Conservation (phyloP, 2,329 filamentous ascomycete genomes). For the Teratosphaeria epicoccoides region DNA sequence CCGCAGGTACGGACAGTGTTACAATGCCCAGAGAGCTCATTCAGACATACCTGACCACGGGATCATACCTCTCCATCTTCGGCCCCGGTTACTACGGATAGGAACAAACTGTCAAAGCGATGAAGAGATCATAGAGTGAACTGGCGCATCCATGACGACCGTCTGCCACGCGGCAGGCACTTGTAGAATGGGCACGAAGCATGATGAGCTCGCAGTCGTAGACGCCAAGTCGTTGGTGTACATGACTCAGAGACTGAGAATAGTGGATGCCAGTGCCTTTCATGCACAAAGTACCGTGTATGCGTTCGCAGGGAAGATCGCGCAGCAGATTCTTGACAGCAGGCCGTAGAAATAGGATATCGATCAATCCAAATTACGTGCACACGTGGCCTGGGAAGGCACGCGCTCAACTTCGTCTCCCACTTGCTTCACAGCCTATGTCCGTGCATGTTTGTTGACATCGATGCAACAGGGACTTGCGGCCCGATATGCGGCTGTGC, state of each 20-base stretch:
- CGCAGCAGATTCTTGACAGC: neutral
- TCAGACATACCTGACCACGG: neutral
- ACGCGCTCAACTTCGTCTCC: no score
- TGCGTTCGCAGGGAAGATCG: slow-evolving; percentile 2
- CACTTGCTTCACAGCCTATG: no score
- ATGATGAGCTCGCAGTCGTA: slow-evolving; percentile 6
- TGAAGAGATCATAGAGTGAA: slow-evolving; percentile 5
- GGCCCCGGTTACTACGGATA: slow-evolving; percentile 1
- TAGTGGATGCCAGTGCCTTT: slow-evolving; percentile 16
- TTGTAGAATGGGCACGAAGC: slow-evolving; percentile 6
- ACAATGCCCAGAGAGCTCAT: neutral
- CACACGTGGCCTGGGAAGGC: no score
- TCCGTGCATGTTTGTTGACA: no score
- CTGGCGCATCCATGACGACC: slow-evolving; percentile 2
- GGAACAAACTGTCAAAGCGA: slow-evolving; percentile 5
- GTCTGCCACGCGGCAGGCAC: slow-evolving; percentile 12
- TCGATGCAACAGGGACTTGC: neutral
- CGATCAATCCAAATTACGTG: no score
- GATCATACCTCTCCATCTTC: neutral
- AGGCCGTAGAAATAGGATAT: neutral
- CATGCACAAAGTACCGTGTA: slow-evolving; percentile 16
- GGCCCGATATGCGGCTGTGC: neutral
- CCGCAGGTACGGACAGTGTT: neutral
- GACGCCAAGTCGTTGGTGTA: slow-evolving; percentile 10
- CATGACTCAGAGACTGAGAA: slow-evolving; percentile 13